These are phyloP conservation scores for Psilocybe tampanensis DNA, from an alignment of 768 basidiomycete genomes.

Conservation along the genomic window DNA sequence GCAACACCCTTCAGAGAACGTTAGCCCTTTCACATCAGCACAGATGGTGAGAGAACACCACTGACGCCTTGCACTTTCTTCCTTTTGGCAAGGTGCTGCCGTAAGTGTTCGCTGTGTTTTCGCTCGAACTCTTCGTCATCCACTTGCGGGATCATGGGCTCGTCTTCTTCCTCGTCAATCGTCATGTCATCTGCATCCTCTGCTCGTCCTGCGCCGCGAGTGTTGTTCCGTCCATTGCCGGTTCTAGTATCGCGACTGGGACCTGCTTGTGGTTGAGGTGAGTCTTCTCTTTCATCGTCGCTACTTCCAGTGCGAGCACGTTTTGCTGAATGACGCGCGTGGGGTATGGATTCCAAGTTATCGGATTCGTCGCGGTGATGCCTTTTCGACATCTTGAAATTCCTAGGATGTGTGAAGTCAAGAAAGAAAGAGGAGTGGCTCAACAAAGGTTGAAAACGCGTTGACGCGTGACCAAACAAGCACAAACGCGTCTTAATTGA, in stretches of 20 bases:
- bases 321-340: conserved; percentile 29
- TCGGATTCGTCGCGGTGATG: conserved; percentile 40
- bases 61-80: conserved; percentile 50
- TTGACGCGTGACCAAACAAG: conserved; percentile 2
- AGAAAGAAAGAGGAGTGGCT: background rate
- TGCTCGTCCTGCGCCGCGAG: conserved; percentile 27
- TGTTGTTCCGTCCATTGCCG: conserved; percentile 32
- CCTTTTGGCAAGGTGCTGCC: conserved; percentile 53
- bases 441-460: background rate
- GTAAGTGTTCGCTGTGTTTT: conserved; percentile 57
- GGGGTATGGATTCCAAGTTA: conserved; percentile 41
- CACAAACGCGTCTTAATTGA: background rate
- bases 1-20: conserved; percentile 61
- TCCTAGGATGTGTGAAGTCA: background rate
- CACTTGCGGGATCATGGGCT: conserved; percentile 44
- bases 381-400: conserved; percentile 56
- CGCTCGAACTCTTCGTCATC: conserved; percentile 72
- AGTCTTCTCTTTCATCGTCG: conserved; percentile 24
- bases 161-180: conserved; percentile 28
- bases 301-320: conserved; percentile 33
- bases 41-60: conserved; percentile 6
- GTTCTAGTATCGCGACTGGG: conserved; percentile 31
- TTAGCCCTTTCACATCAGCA: background rate
- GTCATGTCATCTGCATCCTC: conserved; percentile 24
- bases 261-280: conserved; percentile 19